Conservation (phyloP, 257 asterid genomes). For the Dorcoceras hygrometricum region DNA sequence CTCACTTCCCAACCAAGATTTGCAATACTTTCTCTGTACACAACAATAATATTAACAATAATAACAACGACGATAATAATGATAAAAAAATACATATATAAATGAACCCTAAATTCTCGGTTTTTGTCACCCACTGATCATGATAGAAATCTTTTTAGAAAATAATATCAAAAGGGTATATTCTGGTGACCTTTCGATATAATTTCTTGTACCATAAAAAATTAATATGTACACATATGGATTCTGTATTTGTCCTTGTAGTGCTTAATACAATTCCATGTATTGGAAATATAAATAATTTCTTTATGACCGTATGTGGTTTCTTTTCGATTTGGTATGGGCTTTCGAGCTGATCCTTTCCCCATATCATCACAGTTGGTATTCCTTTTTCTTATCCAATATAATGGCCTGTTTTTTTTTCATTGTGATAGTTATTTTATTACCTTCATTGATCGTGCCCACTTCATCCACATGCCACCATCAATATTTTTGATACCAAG, state of each 20-base stretch:
- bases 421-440: slow-evolving; percentile 19
- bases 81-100: not conserved
- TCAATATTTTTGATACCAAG: too few relatives aligned
- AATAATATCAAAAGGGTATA: not conserved
- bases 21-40: slow-evolving; percentile 32
- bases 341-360: too few relatives aligned
- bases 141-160: not conserved
- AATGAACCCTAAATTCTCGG: slow-evolving; percentile 24
- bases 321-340: too few relatives aligned
- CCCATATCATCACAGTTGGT: slow-evolving; percentile 29
- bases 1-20: slow-evolving; percentile 36
- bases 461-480: slow-evolving; percentile 25
- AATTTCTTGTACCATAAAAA: not conserved
- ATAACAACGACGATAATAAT: too few relatives aligned
- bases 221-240: too few relatives aligned
- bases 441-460: slow-evolving; percentile 26
- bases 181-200: too few relatives aligned
- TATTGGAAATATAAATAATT: too few relatives aligned
- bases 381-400: slow-evolving; percentile 14
- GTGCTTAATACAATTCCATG: too few relatives aligned
- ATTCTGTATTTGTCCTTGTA: not conserved
- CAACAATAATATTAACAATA: too few relatives aligned
- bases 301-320: not conserved
- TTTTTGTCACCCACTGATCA: slow-evolving; percentile 18
- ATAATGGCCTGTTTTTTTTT: slow-evolving; percentile 3